Percentiles rank a stretch among this genome's conserved stretches.
Evolutionary conservation across 176 grass and related monocot genomes (phyloP).

Genomic region (Zoysia japonica): DNA sequence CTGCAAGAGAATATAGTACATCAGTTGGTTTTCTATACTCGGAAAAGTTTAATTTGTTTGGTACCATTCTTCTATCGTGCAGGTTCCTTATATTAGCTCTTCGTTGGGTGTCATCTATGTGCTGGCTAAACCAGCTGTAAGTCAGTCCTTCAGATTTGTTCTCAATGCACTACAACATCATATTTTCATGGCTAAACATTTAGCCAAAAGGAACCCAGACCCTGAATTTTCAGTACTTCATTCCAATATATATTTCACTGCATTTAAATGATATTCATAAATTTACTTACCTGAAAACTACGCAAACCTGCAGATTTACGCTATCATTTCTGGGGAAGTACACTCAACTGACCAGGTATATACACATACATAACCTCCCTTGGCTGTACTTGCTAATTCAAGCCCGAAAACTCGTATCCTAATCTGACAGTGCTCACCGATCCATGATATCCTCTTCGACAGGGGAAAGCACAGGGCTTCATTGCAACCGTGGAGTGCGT

Average conservation of each 20-base stretch:
- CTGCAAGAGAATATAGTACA: background rate
- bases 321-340: slow-evolving; percentile 66
- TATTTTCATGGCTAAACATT: background rate
- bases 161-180: background rate
- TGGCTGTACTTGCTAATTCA: background rate
- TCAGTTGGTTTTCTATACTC: background rate
- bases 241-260: background rate
- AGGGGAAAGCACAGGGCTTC: slow-evolving; percentile 85
- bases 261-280: background rate
- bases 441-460: background rate
- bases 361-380: background rate
- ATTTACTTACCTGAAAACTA: background rate
- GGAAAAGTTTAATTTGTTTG: background rate
- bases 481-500: slow-evolving; percentile 56
- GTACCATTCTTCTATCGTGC: slow-evolving; percentile 21
- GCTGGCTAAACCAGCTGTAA: slow-evolving; percentile 85
- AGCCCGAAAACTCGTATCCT: background rate
- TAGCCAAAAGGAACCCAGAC: background rate
- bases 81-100: slow-evolving; percentile 87
- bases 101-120: slow-evolving; percentile 81
- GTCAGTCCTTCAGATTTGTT: slow-evolving; percentile 10
- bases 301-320: slow-evolving; percentile 55
- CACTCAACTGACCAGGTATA: slow-evolving; percentile 67
- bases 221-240: background rate
- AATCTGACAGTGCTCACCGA: background rate